These are phyloP conservation scores for Rhizoclosmatium sp. DNA, from an alignment of 192 early-diverging fungal genomes.

Conservation along the genomic window DNA sequence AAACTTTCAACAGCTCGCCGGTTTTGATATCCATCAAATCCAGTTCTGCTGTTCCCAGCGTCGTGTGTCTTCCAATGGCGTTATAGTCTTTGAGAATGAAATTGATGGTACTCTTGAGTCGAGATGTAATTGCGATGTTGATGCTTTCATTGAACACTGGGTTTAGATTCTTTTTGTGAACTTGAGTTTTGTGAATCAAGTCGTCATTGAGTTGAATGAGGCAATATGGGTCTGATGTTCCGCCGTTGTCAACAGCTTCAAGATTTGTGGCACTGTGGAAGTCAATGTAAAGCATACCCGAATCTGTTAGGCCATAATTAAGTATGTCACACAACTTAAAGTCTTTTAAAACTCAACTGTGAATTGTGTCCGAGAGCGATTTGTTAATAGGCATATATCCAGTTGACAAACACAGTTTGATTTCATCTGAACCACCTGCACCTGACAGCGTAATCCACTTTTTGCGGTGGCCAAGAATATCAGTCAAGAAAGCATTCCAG, in stretches of 20 bases:
- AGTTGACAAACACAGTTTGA: constrained; percentile 5
- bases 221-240: constrained; percentile 60
- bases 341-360: not conserved
- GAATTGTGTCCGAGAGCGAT: constrained; percentile 14
- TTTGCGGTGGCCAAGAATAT: constrained; percentile 3
- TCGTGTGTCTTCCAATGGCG: constrained; percentile 78
- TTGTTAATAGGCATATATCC: constrained; percentile 15
- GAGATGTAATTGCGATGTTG: constrained; percentile 39
- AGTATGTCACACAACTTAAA: not conserved
- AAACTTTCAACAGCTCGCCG: constrained; percentile 24
- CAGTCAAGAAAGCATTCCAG: constrained; percentile 7
- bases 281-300: constrained; percentile 54
- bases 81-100: constrained; percentile 86
- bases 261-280: constrained; percentile 62
- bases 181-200: constrained; percentile 70
- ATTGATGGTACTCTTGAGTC: constrained; percentile 51
- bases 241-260: constrained; percentile 61
- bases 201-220: constrained; percentile 50
- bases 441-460: not conserved
- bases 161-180: constrained; percentile 76
- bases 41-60: constrained; percentile 50
- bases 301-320: constrained; percentile 24
- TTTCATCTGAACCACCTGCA: not conserved
- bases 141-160: constrained; percentile 72
- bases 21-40: constrained; percentile 47